Evolutionary conservation across 495 filamentous ascomycete genomes (phyloP).

Genomic region (Bombardia bombarda): DNA sequence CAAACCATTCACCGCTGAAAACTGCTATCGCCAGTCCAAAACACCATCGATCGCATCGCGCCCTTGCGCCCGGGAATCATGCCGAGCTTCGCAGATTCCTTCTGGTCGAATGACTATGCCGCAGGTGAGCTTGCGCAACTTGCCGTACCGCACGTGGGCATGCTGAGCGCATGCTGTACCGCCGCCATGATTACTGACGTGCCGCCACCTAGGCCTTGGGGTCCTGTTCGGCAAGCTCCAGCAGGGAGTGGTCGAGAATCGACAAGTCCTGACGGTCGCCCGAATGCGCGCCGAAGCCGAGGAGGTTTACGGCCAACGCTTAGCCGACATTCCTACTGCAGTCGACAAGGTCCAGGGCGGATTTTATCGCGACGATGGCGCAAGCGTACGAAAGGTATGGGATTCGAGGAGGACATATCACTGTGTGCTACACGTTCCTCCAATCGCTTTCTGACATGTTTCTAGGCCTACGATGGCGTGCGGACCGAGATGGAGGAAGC

Average conservation of each 20-base stretch:
- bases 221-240: conserved; percentile 96
- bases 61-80: too few relatives aligned
- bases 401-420: too few relatives aligned
- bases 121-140: conserved; percentile 50
- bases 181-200: conserved; percentile 10
- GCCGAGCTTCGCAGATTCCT: conserved; percentile 87
- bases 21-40: too few relatives aligned
- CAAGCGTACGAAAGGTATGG: conserved; percentile 88
- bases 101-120: conserved; percentile 93
- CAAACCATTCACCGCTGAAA: too few relatives aligned
- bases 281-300: conserved; percentile 95
- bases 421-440: conserved; percentile 12
- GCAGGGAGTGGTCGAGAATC: conserved; percentile 90
- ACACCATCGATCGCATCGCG: too few relatives aligned
- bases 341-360: conserved; percentile 78
- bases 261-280: conserved; percentile 83
- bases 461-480: conserved; percentile 88
- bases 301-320: conserved; percentile 72
- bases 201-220: conserved; percentile 56
- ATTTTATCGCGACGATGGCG: conserved; percentile 89
- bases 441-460: conserved; percentile 11
- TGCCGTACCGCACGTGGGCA: background rate
- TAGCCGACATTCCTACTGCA: conserved; percentile 75
- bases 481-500: conserved; percentile 92
- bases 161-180: background rate